Conservation (phyloP, 2,329 filamentous ascomycete genomes). For the Colletotrichum eremochloae region DNA sequence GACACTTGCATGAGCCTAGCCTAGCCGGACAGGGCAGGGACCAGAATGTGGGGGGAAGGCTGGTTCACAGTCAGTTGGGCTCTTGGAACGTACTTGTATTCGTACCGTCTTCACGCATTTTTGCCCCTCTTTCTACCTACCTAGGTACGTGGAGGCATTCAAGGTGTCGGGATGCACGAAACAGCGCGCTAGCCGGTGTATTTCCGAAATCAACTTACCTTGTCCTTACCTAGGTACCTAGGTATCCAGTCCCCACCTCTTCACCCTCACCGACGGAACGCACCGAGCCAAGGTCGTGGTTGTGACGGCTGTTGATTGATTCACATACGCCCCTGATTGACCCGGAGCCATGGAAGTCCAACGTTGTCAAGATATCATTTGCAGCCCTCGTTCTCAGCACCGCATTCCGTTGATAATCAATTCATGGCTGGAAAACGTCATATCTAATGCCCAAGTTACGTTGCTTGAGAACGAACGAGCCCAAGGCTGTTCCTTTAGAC, state of each 20-base stretch:
- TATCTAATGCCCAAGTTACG: not conserved
- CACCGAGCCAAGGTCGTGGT: slow-evolving; percentile 1
- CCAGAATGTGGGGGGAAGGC: slow-evolving; percentile 31
- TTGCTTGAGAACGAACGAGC: not conserved
- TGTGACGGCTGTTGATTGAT: not conserved
- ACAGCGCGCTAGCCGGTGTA: slow-evolving; percentile 23
- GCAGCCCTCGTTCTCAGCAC: not conserved
- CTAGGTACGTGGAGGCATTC: not conserved
- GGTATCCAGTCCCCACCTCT: not conserved
- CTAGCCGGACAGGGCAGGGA: slow-evolving; percentile 33
- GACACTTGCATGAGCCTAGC: slow-evolving; percentile 37
- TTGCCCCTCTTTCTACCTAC: not conserved
- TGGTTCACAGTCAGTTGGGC: not conserved
- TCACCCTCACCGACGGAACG: slow-evolving; percentile 3
- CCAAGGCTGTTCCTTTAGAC: not conserved
- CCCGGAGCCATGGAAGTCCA: not conserved
- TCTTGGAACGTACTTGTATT: slow-evolving; percentile 1
- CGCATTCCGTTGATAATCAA: not conserved
- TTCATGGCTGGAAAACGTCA: not conserved
- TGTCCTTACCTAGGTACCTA: not conserved
- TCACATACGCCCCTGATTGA: not conserved
- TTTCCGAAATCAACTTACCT: slow-evolving; percentile 21
- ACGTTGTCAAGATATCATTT: not conserved
- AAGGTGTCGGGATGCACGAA: not conserved
- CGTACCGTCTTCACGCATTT: not conserved